Base-by-base conservation (phyloP, 2,329 filamentous ascomycete species). In the Trichothecium roseum region DNA sequence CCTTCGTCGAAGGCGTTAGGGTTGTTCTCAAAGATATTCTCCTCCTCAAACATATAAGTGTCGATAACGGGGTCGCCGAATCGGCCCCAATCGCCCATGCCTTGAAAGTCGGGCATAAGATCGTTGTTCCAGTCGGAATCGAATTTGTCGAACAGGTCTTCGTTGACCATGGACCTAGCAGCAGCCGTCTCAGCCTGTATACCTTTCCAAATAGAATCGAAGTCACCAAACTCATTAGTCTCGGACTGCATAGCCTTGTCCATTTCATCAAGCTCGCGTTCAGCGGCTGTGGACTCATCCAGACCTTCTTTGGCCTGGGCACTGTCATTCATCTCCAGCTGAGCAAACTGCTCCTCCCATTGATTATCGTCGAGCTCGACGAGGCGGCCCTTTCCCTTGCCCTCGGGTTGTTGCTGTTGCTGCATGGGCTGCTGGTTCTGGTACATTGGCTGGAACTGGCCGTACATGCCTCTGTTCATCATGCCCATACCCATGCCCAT, bases 321-420 rank as follows among this genome's bases (percentile, higher is more conserved):
- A 48, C 72, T 62, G 51, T 80, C 72, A 41, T 78, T 68, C 42
- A 81, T 63, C 55, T 89, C 85, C 54, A 95, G 79, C 59, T 91
- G 78, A 38, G 86, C 84, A 57, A 98, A 98, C 57, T 96, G 87
- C 49, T 87, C 85, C 60, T 96, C 89, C 91, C 91, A 96, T 53
- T 94, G 82, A 51, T 81, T 68, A 48, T 98, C 89, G 54, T 95
- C 86, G 17, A 96, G 73, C 63, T 96, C 91, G 10, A 96, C 81
- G 63, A 96, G 76, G 59, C 93, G 94, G 28, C 84, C 88, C 56
- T 96, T 96, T 40, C 83, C 84, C 57, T 87, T 83, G 34, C 62
- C 66, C 44, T 74, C 68, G 35, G 62, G 58, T 39, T 64, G 62
- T 47, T 64, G 65, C 48, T 66, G 66, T 43, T 63, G 54, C 42